Evolutionary conservation across 169 alveolate genomes (phyloP), one percentile per base, ranked within the genome.

Genomic region (Plasmodium relictum): DNA sequence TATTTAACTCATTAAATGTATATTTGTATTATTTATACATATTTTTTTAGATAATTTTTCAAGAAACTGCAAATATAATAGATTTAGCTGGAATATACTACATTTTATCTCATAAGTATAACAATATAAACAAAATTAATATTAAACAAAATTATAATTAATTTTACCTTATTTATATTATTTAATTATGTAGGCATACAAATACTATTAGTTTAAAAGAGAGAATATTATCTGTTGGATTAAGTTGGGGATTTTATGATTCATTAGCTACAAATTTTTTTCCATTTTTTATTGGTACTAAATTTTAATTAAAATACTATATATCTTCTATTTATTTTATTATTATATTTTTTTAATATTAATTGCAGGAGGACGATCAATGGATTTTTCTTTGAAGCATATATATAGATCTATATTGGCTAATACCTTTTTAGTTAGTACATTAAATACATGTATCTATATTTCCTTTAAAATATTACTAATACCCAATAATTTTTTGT

Each of bases 221-320:
- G 74, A 78, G 89, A 16, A 62, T 78, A 78, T 44, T 78, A 58
- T 78, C 89, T n/a, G 76, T 66, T 14, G 89, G 89, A 20, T 62
- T 78, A 39, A 78, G 89, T 69, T 78, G 89, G 89, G 89, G 89
- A 18, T 78, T 78, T 59, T 78, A 48, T 42, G 89, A 78, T 63
- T 78, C 89, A 14, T 16, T 78, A 26, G 89, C 89, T 41, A 78
- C 89, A 37, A 78, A 78, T 41, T 78, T 78, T 65, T 78, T 78
- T 16, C 89, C 89, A 5, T 65, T 78, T 78, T 52, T 78, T 26
- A 62, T 78, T 14, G 89, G 89, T 78, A 10, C 12, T 16, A 10
- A n/a, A 54, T 10, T 52, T 52, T 1, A 52, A 54, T 54, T 16
- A 16, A 54, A 16, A 54, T 22, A 69, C 16, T 26, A 16, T 39